Conservation (phyloP, 331 rosid genomes). For the Phaseolus coccineus region DNA sequence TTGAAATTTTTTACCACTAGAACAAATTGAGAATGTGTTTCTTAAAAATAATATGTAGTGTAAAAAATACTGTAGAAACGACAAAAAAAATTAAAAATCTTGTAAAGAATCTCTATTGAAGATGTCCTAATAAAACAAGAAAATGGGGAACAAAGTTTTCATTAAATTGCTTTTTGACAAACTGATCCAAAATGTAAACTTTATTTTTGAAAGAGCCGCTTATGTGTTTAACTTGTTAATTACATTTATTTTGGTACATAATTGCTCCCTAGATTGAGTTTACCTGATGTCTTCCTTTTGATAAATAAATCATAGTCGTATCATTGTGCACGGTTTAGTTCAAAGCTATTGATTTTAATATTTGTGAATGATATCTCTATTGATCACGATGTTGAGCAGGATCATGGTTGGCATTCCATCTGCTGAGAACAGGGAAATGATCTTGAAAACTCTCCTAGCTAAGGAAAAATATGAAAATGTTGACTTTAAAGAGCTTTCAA, state of each 20-base stretch:
- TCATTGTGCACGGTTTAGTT: not conserved
- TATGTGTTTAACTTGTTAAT: not conserved
- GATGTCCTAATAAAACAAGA: not conserved
- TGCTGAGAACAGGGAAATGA: conserved; percentile 72
- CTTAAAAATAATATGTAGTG: too few relatives aligned
- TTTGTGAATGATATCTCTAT: conserved; percentile 26
- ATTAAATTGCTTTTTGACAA: not conserved
- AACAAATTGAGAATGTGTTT: too few relatives aligned
- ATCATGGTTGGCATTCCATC: conserved; percentile 94
- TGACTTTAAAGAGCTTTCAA: conserved; percentile 80
- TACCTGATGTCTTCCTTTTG: not conserved
- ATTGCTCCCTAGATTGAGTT: not conserved
- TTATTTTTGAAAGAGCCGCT: not conserved
- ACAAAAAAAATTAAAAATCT: too few relatives aligned
- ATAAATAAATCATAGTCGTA: not conserved
- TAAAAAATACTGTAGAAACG: too few relatives aligned
- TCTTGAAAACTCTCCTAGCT: conserved; percentile 74
- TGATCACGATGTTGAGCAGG: conserved; percentile 53
- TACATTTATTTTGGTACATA: not conserved
- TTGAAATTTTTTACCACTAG: too few relatives aligned
- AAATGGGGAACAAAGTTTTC: not conserved
- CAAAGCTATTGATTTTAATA: not conserved
- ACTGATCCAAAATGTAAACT: not conserved
- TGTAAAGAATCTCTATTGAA: too few relatives aligned
- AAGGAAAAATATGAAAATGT: conserved; percentile 76